These are phyloP conservation scores for Candida freyschussii DNA, from an alignment of 1,139 yeast species.

Conservation along the genomic window DNA sequence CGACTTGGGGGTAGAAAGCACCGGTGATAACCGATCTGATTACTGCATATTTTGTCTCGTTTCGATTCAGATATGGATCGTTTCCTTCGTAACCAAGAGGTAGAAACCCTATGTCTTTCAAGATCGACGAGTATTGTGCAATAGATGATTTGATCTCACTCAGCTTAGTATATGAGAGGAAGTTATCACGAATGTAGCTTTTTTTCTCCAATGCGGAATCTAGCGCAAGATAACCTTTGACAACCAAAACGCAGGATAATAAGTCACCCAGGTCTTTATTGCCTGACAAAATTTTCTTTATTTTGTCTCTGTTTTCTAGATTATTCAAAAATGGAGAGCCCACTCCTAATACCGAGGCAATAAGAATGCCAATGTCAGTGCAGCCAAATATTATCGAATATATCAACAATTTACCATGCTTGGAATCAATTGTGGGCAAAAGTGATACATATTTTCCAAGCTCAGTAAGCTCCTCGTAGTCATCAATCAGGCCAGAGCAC, in stretches of 20 bases:
- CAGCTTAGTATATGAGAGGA: conserved; percentile 57
- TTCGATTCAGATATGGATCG: conserved; percentile 39
- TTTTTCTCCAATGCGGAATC: conserved; percentile 31
- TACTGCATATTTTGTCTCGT: conserved; percentile 44
- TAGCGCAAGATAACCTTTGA: conserved; percentile 44
- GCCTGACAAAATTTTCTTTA: conserved; percentile 46
- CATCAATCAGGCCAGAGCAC: conserved; percentile 67
- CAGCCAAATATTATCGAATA: conserved; percentile 82
- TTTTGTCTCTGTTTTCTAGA: conserved; percentile 58
- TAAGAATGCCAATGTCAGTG: conserved; percentile 64
- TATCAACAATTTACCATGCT: conserved; percentile 76
- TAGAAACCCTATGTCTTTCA: conserved; percentile 74
- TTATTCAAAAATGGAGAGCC: conserved; percentile 69
- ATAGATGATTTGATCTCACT: conserved; percentile 70
- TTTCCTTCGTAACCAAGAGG: conserved; percentile 41
- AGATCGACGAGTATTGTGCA: conserved; percentile 58
- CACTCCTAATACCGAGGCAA: conserved; percentile 70
- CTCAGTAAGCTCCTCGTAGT: conserved; percentile 56
- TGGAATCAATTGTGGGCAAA: conserved; percentile 77
- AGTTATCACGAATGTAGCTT: conserved; percentile 56
- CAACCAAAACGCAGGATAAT: conserved; percentile 56
- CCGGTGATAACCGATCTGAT: conserved; percentile 71
- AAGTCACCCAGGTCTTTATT: conserved; percentile 61
- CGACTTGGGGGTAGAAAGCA: conserved; percentile 76
- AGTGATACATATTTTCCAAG: conserved; percentile 78